Percentiles rank a stretch among this genome's conserved stretches.
phyloP scores from a whole-genome alignment of 2,329 filamentous ascomycete species.

The Aspergillus sp. region DNA sequence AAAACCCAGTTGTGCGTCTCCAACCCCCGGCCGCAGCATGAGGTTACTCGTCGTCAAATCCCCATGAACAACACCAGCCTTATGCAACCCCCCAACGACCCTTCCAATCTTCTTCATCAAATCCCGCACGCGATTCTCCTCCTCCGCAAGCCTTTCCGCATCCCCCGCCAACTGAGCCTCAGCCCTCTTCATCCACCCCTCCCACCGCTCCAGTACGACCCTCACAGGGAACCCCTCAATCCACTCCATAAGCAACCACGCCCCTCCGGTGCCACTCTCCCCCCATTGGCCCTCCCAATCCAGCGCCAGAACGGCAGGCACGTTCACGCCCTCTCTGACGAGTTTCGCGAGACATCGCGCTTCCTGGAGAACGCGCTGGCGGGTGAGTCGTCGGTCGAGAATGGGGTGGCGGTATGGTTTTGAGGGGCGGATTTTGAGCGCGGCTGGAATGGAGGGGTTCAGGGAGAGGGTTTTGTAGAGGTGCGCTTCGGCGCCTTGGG shows the following conservation, averaged over 20 bases:
- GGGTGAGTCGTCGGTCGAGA: slow-evolving; percentile 82
- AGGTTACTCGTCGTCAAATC: slow-evolving; percentile 97
- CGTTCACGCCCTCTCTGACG: slow-evolving; percentile 69
- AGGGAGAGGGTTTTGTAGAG: slow-evolving; percentile 86
- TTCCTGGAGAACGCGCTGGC: slow-evolving; percentile 81
- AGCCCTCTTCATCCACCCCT: slow-evolving; percentile 46
- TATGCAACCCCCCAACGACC: slow-evolving; percentile 72
- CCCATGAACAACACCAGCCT: slow-evolving; percentile 82
- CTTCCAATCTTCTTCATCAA: slow-evolving; percentile 68
- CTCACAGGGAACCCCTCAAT: slow-evolving; percentile 69
- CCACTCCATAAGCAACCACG: slow-evolving; percentile 84
- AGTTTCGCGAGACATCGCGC: slow-evolving; percentile 79
- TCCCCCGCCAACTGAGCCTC: slow-evolving; percentile 21
- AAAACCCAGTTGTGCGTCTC: slow-evolving; percentile 11
- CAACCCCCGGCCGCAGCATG: slow-evolving; percentile 60
- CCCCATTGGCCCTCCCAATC: slow-evolving; percentile 55
- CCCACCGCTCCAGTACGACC: slow-evolving; percentile 63
- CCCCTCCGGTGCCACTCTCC: slow-evolving; percentile 55
- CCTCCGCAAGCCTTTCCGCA: slow-evolving; percentile 24
- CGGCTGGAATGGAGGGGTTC: slow-evolving; percentile 60
- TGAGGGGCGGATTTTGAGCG: slow-evolving; percentile 84
- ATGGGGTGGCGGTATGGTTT: slow-evolving; percentile 90
- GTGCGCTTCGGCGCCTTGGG: slow-evolving; percentile 92
- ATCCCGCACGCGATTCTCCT: slow-evolving; percentile 50
- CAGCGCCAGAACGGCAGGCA: slow-evolving; percentile 73